Evolutionary conservation across 2,329 filamentous ascomycete species (phyloP).

Genomic region (Colletotrichum theobromicola): DNA sequence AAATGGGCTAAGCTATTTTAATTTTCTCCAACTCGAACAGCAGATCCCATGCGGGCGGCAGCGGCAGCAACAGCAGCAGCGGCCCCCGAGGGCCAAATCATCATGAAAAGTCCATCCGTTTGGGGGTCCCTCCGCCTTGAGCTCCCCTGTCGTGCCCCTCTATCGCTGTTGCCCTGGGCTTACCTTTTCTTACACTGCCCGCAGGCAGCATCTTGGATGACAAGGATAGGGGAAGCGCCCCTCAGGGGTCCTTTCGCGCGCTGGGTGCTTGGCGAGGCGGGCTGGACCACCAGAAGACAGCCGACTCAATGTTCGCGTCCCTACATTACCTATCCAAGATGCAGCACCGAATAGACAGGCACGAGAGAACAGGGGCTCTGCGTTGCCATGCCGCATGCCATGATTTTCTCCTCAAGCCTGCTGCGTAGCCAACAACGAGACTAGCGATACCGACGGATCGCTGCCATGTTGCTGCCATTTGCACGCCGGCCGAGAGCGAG

Average conservation of each 20-base stretch:
- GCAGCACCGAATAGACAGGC: neutral
- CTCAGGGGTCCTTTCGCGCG: neutral
- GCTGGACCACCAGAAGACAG: neutral
- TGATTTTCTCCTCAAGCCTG: neutral
- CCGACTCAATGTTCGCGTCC: neutral
- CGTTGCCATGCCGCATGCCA: neutral
- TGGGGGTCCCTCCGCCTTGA: neutral
- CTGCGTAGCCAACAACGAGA: neutral
- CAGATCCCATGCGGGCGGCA: neutral
- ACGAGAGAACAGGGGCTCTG: neutral
- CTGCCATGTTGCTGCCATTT: neutral
- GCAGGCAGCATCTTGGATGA: neutral
- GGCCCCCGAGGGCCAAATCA: neutral
- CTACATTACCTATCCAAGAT: neutral
- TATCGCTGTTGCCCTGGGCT: neutral
- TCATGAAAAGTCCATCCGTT: neutral
- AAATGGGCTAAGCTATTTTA: neutral
- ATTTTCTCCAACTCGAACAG: neutral
- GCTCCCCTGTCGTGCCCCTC: conserved; percentile 1
- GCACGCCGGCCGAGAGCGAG: neutral
- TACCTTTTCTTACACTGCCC: neutral
- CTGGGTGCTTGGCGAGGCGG: neutral
- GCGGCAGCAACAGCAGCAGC: neutral
- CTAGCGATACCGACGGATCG: neutral
- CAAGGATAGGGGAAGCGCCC: neutral